Evolutionary conservation across 2,329 filamentous ascomycete genomes (phyloP).

Genomic region (Phialophora macrospora): DNA sequence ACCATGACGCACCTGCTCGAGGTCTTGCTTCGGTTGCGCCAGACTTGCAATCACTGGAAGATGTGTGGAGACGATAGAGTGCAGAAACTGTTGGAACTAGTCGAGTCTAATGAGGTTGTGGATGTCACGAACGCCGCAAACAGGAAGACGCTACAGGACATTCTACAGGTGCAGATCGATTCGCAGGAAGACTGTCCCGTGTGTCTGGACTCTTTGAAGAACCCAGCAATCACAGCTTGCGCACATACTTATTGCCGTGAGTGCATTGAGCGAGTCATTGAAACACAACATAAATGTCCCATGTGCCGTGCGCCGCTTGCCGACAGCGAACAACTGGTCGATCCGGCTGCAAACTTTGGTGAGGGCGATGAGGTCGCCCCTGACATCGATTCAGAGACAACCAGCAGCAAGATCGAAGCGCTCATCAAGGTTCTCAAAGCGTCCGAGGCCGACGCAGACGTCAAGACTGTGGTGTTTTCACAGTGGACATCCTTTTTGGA

Average conservation of each 20-base stretch:
- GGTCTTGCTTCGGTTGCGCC: slow-evolving; percentile 78
- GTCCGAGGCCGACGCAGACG: slow-evolving; percentile 64
- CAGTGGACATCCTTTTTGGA: slow-evolving; percentile 82
- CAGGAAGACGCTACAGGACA: slow-evolving; percentile 70
- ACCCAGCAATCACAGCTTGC: slow-evolving; percentile 82
- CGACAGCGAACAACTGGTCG: slow-evolving; percentile 64
- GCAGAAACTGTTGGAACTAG: slow-evolving; percentile 70
- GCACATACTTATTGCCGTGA: slow-evolving; percentile 76
- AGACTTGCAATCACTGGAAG: slow-evolving; percentile 88
- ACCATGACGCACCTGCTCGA: slow-evolving; percentile 78
- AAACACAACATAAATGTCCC: slow-evolving; percentile 78
- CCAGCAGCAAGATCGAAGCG: slow-evolving; percentile 82
- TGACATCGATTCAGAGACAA: slow-evolving; percentile 65
- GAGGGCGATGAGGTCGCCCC: slow-evolving; percentile 55
- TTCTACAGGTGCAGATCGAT: slow-evolving; percentile 77
- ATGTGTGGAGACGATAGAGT: slow-evolving; percentile 73
- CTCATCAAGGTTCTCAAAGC: slow-evolving; percentile 76
- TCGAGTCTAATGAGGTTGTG: slow-evolving; percentile 71
- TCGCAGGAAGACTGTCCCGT: slow-evolving; percentile 82
- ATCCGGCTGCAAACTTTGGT: slow-evolving; percentile 64
- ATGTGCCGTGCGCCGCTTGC: slow-evolving; percentile 76
- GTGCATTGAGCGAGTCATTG: slow-evolving; percentile 76
- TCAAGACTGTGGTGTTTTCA: slow-evolving; percentile 82
- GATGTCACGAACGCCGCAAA: slow-evolving; percentile 72
- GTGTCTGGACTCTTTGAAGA: slow-evolving; percentile 73